phyloP scores from a whole-genome alignment of 768 basidiomycete genomes.

The Leccinum incarnatum region DNA sequence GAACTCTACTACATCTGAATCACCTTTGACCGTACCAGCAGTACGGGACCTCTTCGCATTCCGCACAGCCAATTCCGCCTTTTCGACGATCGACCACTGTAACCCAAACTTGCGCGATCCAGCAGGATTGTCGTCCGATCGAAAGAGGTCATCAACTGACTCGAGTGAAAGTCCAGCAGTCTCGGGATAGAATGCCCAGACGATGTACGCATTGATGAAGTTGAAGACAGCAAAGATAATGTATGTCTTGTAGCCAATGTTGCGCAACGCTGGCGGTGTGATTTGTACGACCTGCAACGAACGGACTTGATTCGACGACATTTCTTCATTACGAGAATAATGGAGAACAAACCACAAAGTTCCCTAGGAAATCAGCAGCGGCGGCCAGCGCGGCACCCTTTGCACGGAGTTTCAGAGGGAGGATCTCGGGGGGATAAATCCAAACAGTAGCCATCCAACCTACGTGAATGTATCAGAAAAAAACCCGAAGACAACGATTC shows the following conservation, averaged over 20 bases:
- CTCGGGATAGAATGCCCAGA: conserved; percentile 1
- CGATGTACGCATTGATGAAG: not conserved
- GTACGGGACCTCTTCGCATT: not conserved
- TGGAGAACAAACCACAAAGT: conserved; percentile 3
- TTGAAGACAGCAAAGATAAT: not conserved
- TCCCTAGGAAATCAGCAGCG: conserved; percentile 7
- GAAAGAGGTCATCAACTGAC: conserved; percentile 5
- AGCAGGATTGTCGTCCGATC: not conserved
- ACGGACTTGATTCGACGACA: not conserved
- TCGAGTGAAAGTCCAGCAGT: conserved; percentile 8
- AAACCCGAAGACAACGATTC: not conserved
- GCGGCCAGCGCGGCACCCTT: conserved; percentile 4
- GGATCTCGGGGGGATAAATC: conserved; percentile 9
- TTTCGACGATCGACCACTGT: not conserved
- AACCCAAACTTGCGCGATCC: not conserved
- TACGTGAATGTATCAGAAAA: not conserved
- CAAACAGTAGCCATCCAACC: conserved; percentile 12
- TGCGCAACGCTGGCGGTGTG: conserved; percentile 7
- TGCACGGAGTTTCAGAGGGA: conserved; percentile 9
- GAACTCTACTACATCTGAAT: not conserved
- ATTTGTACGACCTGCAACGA: conserved; percentile 6
- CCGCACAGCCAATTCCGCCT: not conserved
- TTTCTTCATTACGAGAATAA: not conserved
- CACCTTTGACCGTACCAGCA: not conserved
- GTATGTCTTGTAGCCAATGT: conserved; percentile 12